phyloP scores from a whole-genome alignment of 2,329 filamentous ascomycete species.

The Neofusicoccum sp. region DNA sequence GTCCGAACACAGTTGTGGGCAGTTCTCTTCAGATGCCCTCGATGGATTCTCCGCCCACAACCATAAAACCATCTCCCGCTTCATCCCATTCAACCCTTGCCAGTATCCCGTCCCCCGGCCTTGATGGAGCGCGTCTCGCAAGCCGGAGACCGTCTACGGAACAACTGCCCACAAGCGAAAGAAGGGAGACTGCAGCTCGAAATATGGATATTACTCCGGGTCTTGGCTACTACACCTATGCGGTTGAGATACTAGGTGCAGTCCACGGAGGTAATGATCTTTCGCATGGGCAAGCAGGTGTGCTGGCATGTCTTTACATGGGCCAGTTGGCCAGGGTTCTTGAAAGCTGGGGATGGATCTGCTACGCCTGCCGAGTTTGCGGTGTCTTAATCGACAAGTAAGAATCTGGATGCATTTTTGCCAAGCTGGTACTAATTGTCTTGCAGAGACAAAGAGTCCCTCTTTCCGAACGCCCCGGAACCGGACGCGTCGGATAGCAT shows the following conservation, averaged over 20 bases:
- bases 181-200: conserved; percentile 34
- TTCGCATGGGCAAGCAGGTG: conserved; percentile 79
- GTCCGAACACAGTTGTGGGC: conserved; percentile 40
- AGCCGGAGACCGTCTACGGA: conserved; percentile 42
- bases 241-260: conserved; percentile 82
- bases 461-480: not conserved
- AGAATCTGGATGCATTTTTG: conserved; percentile 22
- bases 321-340: conserved; percentile 85
- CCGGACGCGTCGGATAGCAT: conserved; percentile 8
- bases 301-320: conserved; percentile 85
- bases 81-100: conserved; percentile 41
- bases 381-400: conserved; percentile 76
- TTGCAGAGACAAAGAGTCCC: conserved; percentile 17
- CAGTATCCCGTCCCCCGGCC: conserved; percentile 25
- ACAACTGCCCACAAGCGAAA: not conserved
- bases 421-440: not conserved
- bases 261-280: conserved; percentile 78
- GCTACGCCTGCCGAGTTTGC: conserved; percentile 60
- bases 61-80: conserved; percentile 41
- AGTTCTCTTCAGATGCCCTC: conserved; percentile 20
- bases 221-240: conserved; percentile 84
- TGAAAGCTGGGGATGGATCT: conserved; percentile 78
- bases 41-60: conserved; percentile 30
- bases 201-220: conserved; percentile 89
- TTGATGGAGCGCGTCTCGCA: conserved; percentile 23